A percentile compares a stretch with the other conserved stretches of the same genome.
These are phyloP conservation scores for Kwoniella sp. DNA, from an alignment of 768 basidiomycete species.

Conservation along the genomic window DNA sequence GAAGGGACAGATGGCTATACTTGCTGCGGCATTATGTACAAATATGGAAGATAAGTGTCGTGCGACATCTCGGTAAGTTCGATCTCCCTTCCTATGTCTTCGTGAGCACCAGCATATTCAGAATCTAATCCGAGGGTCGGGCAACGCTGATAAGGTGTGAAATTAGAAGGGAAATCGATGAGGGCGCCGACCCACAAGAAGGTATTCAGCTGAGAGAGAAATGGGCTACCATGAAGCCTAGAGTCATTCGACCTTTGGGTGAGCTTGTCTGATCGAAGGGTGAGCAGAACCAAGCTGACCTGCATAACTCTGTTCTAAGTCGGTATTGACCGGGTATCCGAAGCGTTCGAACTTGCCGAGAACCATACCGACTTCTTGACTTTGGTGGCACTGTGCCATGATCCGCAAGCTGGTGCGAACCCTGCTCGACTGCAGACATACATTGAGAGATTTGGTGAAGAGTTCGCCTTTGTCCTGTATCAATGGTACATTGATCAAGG, in stretches of 20 bases:
- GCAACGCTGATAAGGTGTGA: slow-evolving; percentile 22
- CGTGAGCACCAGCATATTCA: not conserved
- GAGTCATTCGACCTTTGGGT: slow-evolving; percentile 80
- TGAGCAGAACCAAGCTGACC: not conserved
- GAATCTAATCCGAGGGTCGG: not conserved
- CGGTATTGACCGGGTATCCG: slow-evolving; percentile 64
- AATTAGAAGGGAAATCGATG: slow-evolving; percentile 40
- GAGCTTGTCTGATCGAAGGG: slow-evolving; percentile 45
- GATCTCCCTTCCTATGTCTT: not conserved
- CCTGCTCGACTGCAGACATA: slow-evolving; percentile 62
- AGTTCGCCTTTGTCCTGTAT: slow-evolving; percentile 86
- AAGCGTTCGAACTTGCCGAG: slow-evolving; percentile 82
- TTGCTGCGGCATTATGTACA: slow-evolving; percentile 54
- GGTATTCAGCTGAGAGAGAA: slow-evolving; percentile 65
- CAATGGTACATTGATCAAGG: slow-evolving; percentile 91
- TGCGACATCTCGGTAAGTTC: slow-evolving; percentile 41
- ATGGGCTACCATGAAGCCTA: slow-evolving; percentile 72
- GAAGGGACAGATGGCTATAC: slow-evolving; percentile 53
- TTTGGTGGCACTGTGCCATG: slow-evolving; percentile 74
- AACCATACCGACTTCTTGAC: slow-evolving; percentile 81
- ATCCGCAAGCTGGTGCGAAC: slow-evolving; percentile 60
- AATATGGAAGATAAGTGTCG: slow-evolving; percentile 53
- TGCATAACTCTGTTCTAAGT: slow-evolving; percentile 58
- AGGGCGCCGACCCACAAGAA: slow-evolving; percentile 62
- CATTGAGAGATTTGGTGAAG: slow-evolving; percentile 74